Conservation (phyloP, 2,329 filamentous ascomycete species). For the Alternaria incomplexa region DNA sequence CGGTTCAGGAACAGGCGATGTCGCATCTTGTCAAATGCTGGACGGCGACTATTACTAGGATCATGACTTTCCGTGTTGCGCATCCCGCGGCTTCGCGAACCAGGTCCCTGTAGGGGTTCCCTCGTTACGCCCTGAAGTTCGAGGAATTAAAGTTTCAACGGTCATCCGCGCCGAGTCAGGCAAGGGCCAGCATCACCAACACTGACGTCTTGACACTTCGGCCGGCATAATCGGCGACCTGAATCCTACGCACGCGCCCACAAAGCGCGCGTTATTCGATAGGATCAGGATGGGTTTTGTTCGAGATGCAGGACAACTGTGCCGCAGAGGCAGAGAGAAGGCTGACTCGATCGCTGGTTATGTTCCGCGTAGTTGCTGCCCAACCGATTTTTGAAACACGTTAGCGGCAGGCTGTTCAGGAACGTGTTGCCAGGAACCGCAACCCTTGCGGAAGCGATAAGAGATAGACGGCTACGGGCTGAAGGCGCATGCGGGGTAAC, state of each 20-base stretch:
- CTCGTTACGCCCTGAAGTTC: conserved; percentile 1
- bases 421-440: conserved; percentile 14
- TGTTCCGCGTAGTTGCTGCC: conserved; percentile 12
- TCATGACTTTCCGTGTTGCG: conserved; percentile 13
- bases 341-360: conserved; percentile 16
- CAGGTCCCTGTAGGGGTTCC: conserved; percentile 8
- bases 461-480: conserved; percentile 5
- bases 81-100: conserved; percentile 8
- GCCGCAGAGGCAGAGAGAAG: conserved; percentile 14
- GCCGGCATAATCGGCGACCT: conserved; percentile 11
- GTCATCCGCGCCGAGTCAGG: conserved; percentile 23
- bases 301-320: conserved; percentile 13
- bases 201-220: conserved; percentile 3
- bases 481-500: conserved; percentile 28
- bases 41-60: conserved; percentile 10
- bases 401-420: conserved; percentile 20
- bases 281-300: conserved; percentile 10
- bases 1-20: conserved; percentile 8
- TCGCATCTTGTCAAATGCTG: conserved; percentile 9
- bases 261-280: conserved; percentile 29
- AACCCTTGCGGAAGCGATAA: conserved; percentile 15
- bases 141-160: conserved; percentile 29
- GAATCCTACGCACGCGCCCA: conserved; percentile 25
- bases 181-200: neutral
- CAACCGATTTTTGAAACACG: conserved; percentile 19